Evolutionary conservation across 2,329 filamentous ascomycete species (phyloP).

Genomic region (Monosporascus cannonballus): DNA sequence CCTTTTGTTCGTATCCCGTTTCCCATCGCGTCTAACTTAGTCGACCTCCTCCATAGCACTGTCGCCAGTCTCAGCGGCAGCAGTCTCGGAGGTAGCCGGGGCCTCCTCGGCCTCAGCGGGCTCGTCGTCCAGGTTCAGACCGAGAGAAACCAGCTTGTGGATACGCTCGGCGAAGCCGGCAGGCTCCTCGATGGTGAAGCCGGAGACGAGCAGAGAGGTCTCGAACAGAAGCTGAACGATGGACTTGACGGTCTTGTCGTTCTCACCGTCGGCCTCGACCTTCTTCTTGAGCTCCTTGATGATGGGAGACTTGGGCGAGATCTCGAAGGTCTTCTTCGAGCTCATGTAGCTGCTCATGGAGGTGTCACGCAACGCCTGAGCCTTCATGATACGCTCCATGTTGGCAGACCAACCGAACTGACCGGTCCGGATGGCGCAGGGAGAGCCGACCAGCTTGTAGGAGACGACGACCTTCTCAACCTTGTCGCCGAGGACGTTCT

Average conservation of each 20-base stretch:
- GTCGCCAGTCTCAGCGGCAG: constrained; percentile 66
- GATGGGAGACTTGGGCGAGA: constrained; percentile 97
- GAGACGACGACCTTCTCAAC: constrained; percentile 99
- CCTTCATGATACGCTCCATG: constrained; percentile 99
- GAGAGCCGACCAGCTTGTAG: constrained; percentile 91
- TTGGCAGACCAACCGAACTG: constrained; percentile 99
- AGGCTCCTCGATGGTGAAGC: constrained; percentile 99
- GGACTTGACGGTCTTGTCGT: constrained; percentile 98
- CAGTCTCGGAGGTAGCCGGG: constrained; percentile 48
- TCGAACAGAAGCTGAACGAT: constrained; percentile 98
- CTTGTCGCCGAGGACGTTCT: constrained; percentile 99
- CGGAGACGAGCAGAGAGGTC: constrained; percentile 96
- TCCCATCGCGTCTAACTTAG: constrained; percentile 47
- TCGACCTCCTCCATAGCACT: constrained; percentile 99
- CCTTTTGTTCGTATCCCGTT: constrained; percentile 33
- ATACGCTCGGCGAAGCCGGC: constrained; percentile 97
- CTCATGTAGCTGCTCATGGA: constrained; percentile 99
- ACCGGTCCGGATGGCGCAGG: constrained; percentile 97
- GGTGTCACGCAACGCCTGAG: constrained; percentile 98
- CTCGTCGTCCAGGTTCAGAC: constrained; percentile 95
- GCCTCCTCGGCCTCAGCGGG: constrained; percentile 60
- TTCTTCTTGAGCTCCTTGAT: constrained; percentile 99
- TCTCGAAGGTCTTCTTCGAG: constrained; percentile 99
- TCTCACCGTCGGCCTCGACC: constrained; percentile 95
- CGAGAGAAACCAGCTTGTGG: constrained; percentile 98